Conservation (phyloP, 306 rosid species). For the Parietaria judaica region DNA sequence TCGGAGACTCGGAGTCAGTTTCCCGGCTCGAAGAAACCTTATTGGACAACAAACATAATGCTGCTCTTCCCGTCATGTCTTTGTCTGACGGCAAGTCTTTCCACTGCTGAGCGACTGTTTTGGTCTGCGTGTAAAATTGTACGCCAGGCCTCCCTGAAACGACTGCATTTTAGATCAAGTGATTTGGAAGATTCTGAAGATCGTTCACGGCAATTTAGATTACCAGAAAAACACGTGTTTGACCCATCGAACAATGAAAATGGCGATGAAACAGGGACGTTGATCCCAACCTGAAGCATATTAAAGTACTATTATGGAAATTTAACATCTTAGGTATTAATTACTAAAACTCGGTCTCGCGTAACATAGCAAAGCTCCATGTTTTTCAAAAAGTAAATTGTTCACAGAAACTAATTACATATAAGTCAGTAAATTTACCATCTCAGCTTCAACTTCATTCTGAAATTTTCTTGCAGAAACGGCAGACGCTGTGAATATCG, state of each 20-base stretch:
- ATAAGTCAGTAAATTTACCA: constrained; percentile 21
- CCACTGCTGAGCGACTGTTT: constrained; percentile 63
- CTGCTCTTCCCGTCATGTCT: constrained; percentile 18
- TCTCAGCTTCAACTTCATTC: constrained; percentile 46
- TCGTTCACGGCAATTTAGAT: constrained; percentile 31
- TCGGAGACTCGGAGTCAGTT: constrained; percentile 27
- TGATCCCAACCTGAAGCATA: constrained; percentile 55
- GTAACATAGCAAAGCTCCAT: no score
- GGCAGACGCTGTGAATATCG: constrained; percentile 52
- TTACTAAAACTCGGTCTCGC: no score
- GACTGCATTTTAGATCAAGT: not conserved
- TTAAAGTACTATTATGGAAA: not conserved
- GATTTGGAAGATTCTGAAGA: not conserved
- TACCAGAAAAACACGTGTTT: constrained; percentile 33
- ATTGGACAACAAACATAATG: constrained; percentile 28
- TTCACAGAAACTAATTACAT: no score
- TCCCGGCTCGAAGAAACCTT: constrained; percentile 33
- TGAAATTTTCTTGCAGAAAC: constrained; percentile 50
- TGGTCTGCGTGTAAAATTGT: constrained; percentile 58
- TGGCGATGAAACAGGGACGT: constrained; percentile 51
- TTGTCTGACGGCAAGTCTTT: constrained; percentile 41
- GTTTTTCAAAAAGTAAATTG: no score
- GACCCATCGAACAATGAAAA: constrained; percentile 38
- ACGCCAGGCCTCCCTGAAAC: constrained; percentile 48
- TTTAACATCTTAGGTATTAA: constrained; percentile 1